Conservation (phyloP, 2,329 filamentous ascomycete genomes). For the Penicillium sclerotiorum region DNA sequence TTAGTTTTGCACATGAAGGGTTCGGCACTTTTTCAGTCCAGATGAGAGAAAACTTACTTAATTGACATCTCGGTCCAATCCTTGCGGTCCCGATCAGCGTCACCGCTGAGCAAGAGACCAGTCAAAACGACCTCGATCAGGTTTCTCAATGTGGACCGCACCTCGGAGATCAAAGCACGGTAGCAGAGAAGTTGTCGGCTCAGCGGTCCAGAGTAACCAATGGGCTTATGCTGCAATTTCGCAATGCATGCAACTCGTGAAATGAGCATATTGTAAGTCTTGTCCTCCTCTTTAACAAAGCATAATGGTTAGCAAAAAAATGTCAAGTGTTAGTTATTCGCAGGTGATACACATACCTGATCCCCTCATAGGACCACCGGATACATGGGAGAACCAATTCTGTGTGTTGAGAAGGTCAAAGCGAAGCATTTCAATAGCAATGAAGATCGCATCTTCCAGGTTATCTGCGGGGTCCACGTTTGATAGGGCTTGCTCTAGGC, state of each 20-base stretch:
- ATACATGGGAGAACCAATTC: slow-evolving; percentile 61
- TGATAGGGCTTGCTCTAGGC: slow-evolving; percentile 70
- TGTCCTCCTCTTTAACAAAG: slow-evolving; percentile 65
- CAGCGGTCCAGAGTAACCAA: slow-evolving; percentile 91
- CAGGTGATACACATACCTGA: slow-evolving; percentile 39
- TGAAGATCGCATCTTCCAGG: slow-evolving; percentile 75
- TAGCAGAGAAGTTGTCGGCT: slow-evolving; percentile 88
- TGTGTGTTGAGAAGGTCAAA: slow-evolving; percentile 76
- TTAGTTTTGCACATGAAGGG: neutral
- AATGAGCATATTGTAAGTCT: slow-evolving; percentile 75
- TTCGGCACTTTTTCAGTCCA: neutral
- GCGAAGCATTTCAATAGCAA: slow-evolving; percentile 83
- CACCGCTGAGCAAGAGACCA: slow-evolving; percentile 78
- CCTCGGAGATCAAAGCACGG: slow-evolving; percentile 77
- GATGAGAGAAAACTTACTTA: slow-evolving; percentile 60
- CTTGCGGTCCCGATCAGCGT: slow-evolving; percentile 70
- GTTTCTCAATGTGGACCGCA: slow-evolving; percentile 78
- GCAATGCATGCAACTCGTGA: slow-evolving; percentile 83
- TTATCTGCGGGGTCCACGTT: slow-evolving; percentile 60
- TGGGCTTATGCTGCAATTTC: slow-evolving; percentile 77
- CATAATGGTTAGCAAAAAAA: neutral
- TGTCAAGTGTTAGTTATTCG: neutral
- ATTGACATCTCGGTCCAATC: slow-evolving; percentile 71
- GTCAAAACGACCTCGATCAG: slow-evolving; percentile 80
- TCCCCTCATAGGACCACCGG: slow-evolving; percentile 63